These are phyloP conservation scores for Lactifluus hygrophoroides DNA, from an alignment of 768 basidiomycete genomes.

Conservation along the genomic window DNA sequence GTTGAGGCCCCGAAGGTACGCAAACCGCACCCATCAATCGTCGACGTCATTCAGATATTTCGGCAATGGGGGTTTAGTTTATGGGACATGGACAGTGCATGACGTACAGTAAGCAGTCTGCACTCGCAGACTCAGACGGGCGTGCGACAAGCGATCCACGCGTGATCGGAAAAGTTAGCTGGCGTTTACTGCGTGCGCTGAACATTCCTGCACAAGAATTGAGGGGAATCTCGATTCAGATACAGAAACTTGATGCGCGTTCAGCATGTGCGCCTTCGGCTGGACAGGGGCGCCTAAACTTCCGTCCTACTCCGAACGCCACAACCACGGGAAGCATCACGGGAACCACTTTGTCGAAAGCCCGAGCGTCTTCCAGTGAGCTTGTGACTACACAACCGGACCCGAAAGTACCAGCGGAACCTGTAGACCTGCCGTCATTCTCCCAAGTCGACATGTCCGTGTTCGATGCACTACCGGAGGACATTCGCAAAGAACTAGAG, in stretches of 20 bases:
- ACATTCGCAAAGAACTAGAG: constrained; percentile 62
- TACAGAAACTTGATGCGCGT: constrained; percentile 72
- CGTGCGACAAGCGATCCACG: constrained; percentile 64
- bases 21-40: background rate
- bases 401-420: background rate
- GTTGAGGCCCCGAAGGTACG: constrained; percentile 83
- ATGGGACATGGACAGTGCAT: constrained; percentile 87
- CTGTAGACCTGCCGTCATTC: constrained; percentile 49
- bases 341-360: background rate
- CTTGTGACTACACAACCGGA: constrained; percentile 1
- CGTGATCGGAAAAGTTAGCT: constrained; percentile 68
- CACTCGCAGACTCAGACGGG: constrained; percentile 51
- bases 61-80: constrained; percentile 43
- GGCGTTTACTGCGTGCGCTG: constrained; percentile 64
- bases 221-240: constrained; percentile 87
- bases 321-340: background rate
- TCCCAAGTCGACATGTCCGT: constrained; percentile 70
- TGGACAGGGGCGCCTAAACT: constrained; percentile 57
- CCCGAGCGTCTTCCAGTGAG: background rate
- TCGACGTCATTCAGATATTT: constrained; percentile 1
- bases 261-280: constrained; percentile 28
- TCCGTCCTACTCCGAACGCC: constrained; percentile 31
- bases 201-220: constrained; percentile 77
- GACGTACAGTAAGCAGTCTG: constrained; percentile 64
- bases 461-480: constrained; percentile 60